Base-by-base conservation (phyloP, 305 asterid species). In the Fraxinus baroniana region DNA sequence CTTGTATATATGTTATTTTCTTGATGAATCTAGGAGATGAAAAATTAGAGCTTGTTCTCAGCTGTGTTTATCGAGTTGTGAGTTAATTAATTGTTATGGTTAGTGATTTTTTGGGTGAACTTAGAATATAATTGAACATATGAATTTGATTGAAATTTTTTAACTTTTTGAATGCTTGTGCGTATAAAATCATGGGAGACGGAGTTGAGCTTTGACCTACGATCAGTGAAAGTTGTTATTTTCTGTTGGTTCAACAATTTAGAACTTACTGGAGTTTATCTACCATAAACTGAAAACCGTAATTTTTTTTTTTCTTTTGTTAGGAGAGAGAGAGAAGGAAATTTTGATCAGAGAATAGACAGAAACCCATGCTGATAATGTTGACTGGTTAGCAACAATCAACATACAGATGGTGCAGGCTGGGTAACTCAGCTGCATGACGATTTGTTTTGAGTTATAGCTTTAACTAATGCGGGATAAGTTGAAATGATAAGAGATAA, bases 11-110 rank as follows among this genome's bases (percentile, higher is more conserved):
- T 71, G 46, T 79, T 80, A 78, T 82, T 80, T 30, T 79, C 76
- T 80, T 55, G 35, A 39, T 82, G 8, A 30, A 3, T 66, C 17
- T 73, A 12, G 57, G 28, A 74, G 82, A 70, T 72, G 78, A 62
- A 24, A 17, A 30, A 4, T 22, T 26, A 33, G 77, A 82, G 80
- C 66, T 33, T 83, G 5, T 73, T 36, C 13, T 66, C 75, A 41
- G 81, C 75, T 83, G 70, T 70, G 41, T 75, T 79, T 64, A 41
- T 71, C 76, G n/a, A 64, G 74, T 82, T 33, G 44, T 62, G 33
- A 66, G 78, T 75, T 52, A 20, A 22, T 74, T 80, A 4, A 39
- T 8, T 80, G 49, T 10, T 71, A 3, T 74, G 39, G 78, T 70
- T 78, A 24, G 79, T 46, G 5, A 46, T 13, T 13, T 46, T 46